These are phyloP conservation scores for Diplosphaera chodatii DNA, from an alignment of 139 green algal genomes.

Conservation along the genomic window DNA sequence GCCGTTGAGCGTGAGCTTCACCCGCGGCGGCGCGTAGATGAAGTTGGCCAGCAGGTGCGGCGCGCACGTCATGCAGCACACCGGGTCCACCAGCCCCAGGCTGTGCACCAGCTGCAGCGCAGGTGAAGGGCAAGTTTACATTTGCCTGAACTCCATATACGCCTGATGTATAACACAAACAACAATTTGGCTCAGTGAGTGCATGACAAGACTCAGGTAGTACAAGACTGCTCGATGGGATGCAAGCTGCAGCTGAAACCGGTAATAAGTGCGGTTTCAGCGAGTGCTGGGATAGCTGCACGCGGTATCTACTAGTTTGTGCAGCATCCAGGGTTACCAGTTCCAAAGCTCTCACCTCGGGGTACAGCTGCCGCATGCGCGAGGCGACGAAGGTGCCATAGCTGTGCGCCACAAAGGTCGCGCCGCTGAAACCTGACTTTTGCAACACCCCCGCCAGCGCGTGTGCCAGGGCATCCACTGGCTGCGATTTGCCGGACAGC, in stretches of 20 bases:
- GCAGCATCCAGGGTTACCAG: too few species aligned
- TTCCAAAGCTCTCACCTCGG: too few species aligned
- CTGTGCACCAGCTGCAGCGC: too few species aligned
- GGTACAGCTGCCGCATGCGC: constrained; percentile 10
- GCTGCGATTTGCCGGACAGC: not conserved
- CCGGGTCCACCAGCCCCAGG: constrained; percentile 25
- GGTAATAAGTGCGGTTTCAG: too few species aligned
- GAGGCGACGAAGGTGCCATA: constrained; percentile 17
- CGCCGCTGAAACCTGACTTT: not conserved
- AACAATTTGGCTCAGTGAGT: too few species aligned
- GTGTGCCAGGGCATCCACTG: constrained; percentile 5
- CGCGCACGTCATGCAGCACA: constrained; percentile 29
- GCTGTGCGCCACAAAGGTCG: constrained; percentile 15
- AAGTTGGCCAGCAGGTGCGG: constrained; percentile 39
- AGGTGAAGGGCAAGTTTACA: constrained; percentile 14
- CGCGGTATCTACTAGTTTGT: too few species aligned
- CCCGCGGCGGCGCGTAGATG: constrained; percentile 13
- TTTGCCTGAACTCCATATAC: too few species aligned
- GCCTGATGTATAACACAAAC: too few species aligned
- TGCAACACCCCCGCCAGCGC: not conserved
- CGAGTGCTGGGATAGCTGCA: too few species aligned
- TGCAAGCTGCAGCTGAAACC: too few species aligned
- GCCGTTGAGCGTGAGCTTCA: not conserved
- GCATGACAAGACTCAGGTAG: too few species aligned
- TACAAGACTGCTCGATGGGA: too few species aligned